These are phyloP conservation scores for Biscogniauxia mediterranea DNA, from an alignment of 2,329 filamentous ascomycete species.

Conservation along the genomic window DNA sequence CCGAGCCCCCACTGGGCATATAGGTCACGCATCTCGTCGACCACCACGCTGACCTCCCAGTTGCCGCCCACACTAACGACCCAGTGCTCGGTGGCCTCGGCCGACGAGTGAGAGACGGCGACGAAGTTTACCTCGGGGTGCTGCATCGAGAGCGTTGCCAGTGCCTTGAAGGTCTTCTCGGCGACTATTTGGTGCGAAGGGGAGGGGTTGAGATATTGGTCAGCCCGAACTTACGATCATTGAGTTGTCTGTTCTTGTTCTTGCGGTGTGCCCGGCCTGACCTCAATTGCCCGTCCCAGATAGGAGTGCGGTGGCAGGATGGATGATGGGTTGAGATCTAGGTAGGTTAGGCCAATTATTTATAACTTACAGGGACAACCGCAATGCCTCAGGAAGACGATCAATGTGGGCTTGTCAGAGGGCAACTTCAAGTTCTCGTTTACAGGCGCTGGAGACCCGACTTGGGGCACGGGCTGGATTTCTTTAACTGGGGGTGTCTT, in stretches of 20 bases:
- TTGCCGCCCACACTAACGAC: constrained; percentile 54
- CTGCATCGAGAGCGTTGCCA: constrained; percentile 51
- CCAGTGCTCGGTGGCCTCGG: constrained; percentile 55
- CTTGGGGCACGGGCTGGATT: constrained; percentile 46
- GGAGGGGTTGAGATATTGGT: neutral
- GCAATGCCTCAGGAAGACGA: constrained; percentile 71
- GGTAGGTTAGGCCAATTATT: too few species aligned
- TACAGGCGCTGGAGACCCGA: constrained; percentile 56
- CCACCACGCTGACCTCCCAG: constrained; percentile 56
- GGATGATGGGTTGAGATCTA: too few species aligned
- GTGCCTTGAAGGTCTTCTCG: constrained; percentile 60
- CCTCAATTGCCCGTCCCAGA: neutral
- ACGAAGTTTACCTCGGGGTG: constrained; percentile 55
- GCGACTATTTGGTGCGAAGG: constrained; percentile 49
- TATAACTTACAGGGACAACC: constrained; percentile 65
- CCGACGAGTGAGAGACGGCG: constrained; percentile 60
- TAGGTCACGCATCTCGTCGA: constrained; percentile 58
- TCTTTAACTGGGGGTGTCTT: constrained; percentile 42
- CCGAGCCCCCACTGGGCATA: constrained; percentile 68
- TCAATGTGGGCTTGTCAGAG: constrained; percentile 53
- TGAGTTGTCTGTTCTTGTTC: constrained; percentile 1
- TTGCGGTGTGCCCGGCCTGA: neutral
- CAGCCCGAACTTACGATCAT: neutral
- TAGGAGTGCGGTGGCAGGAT: neutral
- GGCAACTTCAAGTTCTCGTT: constrained; percentile 52